Conservation (phyloP, 2,329 filamentous ascomycete species). For the Gnomoniopsis sp. region DNA sequence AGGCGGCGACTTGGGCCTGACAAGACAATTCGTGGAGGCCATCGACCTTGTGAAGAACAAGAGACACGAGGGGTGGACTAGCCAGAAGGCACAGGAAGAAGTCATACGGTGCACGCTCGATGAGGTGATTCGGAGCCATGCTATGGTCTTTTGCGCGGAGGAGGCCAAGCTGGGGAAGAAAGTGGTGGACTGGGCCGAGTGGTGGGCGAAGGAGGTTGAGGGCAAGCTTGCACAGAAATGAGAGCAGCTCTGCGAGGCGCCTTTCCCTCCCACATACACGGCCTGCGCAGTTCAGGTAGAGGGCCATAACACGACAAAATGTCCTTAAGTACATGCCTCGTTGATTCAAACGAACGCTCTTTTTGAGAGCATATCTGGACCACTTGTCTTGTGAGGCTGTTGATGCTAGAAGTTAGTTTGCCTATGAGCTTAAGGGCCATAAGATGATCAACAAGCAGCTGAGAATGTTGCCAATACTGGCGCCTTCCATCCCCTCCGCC, state of each 20-base stretch:
- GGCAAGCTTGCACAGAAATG: slow-evolving; percentile 15
- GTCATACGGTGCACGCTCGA: slow-evolving; percentile 81
- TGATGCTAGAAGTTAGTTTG: too few species aligned
- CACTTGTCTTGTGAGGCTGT: too few species aligned
- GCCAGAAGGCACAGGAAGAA: slow-evolving; percentile 68
- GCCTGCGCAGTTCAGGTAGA: neutral
- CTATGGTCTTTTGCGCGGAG: slow-evolving; percentile 90
- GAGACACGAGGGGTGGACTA: slow-evolving; percentile 64
- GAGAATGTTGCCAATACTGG: too few species aligned
- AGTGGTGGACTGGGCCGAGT: slow-evolving; percentile 71
- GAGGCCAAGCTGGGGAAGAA: slow-evolving; percentile 69
- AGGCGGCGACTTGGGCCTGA: slow-evolving; percentile 76
- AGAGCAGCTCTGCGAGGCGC: neutral
- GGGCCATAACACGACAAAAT: neutral
- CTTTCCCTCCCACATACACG: neutral
- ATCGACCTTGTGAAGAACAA: slow-evolving; percentile 75
- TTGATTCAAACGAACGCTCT: too few species aligned
- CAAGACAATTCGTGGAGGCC: slow-evolving; percentile 77
- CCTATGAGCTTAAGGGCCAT: too few species aligned
- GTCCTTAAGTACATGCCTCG: too few species aligned
- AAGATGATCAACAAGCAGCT: too few species aligned
- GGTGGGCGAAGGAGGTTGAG: slow-evolving; percentile 64
- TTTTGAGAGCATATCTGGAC: too few species aligned
- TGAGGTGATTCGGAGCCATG: slow-evolving; percentile 85
- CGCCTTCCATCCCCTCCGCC: too few species aligned